Evolutionary conservation across 169 alveolate genomes (phyloP).

Genomic region (Cryptosporidium meleagridis): DNA sequence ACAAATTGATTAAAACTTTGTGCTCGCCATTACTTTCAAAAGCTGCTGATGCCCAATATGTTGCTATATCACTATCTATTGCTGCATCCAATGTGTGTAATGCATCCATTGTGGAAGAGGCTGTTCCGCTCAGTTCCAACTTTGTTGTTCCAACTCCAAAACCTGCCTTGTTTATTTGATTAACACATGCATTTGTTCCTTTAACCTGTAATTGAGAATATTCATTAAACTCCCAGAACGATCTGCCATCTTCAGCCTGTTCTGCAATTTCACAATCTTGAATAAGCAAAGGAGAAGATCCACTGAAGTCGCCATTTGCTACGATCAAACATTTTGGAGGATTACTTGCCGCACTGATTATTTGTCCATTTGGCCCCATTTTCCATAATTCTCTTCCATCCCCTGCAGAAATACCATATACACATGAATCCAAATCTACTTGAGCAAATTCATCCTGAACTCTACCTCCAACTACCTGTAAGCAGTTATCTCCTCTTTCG

Average conservation of each 20-base stretch:
- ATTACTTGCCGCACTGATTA: slow-evolving; percentile 77
- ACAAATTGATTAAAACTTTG: slow-evolving; percentile 35
- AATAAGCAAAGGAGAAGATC: slow-evolving; percentile 75
- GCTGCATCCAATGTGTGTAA: slow-evolving; percentile 82
- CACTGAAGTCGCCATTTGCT: slow-evolving; percentile 78
- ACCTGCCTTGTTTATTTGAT: slow-evolving; percentile 90
- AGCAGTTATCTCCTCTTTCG: slow-evolving; percentile 88
- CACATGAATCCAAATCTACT: slow-evolving; percentile 65
- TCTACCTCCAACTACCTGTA: slow-evolving; percentile 79
- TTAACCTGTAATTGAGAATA: slow-evolving; percentile 87
- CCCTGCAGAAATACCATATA: slow-evolving; percentile 64
- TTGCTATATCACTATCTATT: slow-evolving; percentile 85
- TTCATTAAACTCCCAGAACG: slow-evolving; percentile 87
- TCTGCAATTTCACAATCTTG: slow-evolving; percentile 77
- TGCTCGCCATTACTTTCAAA: slow-evolving; percentile 83
- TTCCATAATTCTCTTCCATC: slow-evolving; percentile 80
- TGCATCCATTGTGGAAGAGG: slow-evolving; percentile 80
- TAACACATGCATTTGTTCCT: slow-evolving; percentile 89
- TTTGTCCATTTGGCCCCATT: slow-evolving; percentile 77
- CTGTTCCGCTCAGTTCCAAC: slow-evolving; percentile 82
- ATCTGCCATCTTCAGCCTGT: slow-evolving; percentile 82
- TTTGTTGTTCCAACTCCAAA: slow-evolving; percentile 85
- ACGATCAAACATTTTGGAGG: slow-evolving; percentile 80
- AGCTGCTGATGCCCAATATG: slow-evolving; percentile 88
- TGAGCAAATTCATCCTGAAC: slow-evolving; percentile 65